phyloP scores from a whole-genome alignment of 106 monocot species.

The Dioscorea dumetorum region DNA sequence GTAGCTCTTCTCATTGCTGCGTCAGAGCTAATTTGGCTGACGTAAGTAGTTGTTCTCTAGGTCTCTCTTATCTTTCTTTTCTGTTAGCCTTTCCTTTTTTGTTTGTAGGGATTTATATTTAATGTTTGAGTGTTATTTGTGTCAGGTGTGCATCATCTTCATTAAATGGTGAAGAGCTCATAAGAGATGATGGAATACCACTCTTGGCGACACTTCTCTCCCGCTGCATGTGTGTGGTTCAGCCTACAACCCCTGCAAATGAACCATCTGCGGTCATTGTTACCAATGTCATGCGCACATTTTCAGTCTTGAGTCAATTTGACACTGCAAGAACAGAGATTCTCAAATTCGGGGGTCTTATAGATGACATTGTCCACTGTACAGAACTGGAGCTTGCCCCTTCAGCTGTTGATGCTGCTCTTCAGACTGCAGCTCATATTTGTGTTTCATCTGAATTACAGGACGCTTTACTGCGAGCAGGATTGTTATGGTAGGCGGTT shows the following conservation, averaged over 20 bases:
- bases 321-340: slow-evolving; percentile 84
- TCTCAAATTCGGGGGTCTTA: slow-evolving; percentile 78
- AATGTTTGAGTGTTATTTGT: not conserved
- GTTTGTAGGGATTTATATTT: not conserved
- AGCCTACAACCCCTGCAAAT: slow-evolving; percentile 86
- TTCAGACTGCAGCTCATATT: slow-evolving; percentile 85
- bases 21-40: slow-evolving; percentile 95
- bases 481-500: slow-evolving; percentile 71
- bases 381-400: slow-evolving; percentile 85
- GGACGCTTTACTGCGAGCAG: slow-evolving; percentile 77
- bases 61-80: slow-evolving; percentile 1
- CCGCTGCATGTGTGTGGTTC: slow-evolving; percentile 90
- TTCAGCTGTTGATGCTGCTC: slow-evolving; percentile 89
- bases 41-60: slow-evolving; percentile 37
- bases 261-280: slow-evolving; percentile 91
- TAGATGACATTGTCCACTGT: slow-evolving; percentile 90
- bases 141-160: slow-evolving; percentile 89
- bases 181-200: slow-evolving; percentile 93
- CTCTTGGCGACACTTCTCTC: slow-evolving; percentile 87
- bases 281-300: slow-evolving; percentile 85
- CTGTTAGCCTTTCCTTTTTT: slow-evolving; percentile 5
- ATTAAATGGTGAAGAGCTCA: slow-evolving; percentile 95
- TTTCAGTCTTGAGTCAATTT: slow-evolving; percentile 91
- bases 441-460: slow-evolving; percentile 79
- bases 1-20: slow-evolving; percentile 85